A percentile compares a stretch with the other conserved stretches of the same genome.
These are phyloP conservation scores for Fusarium nelsonii DNA, from an alignment of 2,329 filamentous ascomycete genomes.

Conservation along the genomic window DNA sequence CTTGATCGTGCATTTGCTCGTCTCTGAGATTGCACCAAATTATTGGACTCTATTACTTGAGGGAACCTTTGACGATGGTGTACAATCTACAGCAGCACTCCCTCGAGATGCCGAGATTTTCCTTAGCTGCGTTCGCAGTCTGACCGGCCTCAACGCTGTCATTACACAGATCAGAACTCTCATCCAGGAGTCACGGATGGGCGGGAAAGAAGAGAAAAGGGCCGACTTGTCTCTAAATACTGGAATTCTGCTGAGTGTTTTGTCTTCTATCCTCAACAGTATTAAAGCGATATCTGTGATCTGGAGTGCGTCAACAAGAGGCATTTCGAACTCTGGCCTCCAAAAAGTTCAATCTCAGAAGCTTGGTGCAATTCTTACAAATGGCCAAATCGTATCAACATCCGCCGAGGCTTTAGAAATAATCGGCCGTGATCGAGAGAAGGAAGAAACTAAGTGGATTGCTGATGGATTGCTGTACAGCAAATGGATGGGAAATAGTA, in stretches of 20 bases:
- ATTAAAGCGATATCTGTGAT: slow-evolving; percentile 53
- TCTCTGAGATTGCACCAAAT: slow-evolving; percentile 80
- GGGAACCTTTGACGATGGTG: slow-evolving; percentile 47
- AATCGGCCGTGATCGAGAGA: slow-evolving; percentile 53
- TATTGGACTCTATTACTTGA: slow-evolving; percentile 79
- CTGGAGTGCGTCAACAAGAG: slow-evolving; percentile 54
- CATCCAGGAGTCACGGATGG: slow-evolving; percentile 63
- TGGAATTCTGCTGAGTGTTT: slow-evolving; percentile 58
- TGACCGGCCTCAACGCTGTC: slow-evolving; percentile 83
- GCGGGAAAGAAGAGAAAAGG: slow-evolving; percentile 54
- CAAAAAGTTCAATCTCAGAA: slow-evolving; percentile 52
- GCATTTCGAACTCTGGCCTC: slow-evolving; percentile 42
- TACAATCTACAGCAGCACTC: slow-evolving; percentile 16
- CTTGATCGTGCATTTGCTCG: slow-evolving; percentile 80
- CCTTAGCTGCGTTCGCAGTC: slow-evolving; percentile 74
- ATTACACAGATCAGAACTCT: slow-evolving; percentile 75
- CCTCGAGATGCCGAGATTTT: slow-evolving; percentile 63
- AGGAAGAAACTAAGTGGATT: slow-evolving; percentile 65
- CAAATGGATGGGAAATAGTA: slow-evolving; percentile 77
- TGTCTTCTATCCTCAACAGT: slow-evolving; percentile 57
- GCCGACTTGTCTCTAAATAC: slow-evolving; percentile 60
- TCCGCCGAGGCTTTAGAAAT: slow-evolving; percentile 68
- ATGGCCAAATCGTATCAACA: slow-evolving; percentile 63
- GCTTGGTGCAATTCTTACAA: slow-evolving; percentile 60
- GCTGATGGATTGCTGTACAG: slow-evolving; percentile 74